Percentiles rank a stretch among this genome's conserved stretches.
phyloP scores from a whole-genome alignment of 345 rosid species.

The Corchorus olitorius region DNA sequence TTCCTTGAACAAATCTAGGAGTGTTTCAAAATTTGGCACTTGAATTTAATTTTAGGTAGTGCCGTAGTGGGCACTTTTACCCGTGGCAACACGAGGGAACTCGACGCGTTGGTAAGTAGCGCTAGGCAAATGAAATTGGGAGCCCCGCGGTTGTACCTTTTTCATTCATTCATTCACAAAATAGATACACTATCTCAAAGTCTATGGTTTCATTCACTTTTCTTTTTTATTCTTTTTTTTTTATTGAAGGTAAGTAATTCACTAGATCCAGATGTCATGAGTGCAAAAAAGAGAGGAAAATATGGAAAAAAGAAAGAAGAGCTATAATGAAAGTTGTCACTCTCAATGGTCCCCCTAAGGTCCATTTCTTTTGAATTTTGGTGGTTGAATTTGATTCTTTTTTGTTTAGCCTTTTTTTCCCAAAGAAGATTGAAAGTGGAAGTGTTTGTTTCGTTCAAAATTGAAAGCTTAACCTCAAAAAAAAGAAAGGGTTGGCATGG shows the following conservation, averaged over 20 bases:
- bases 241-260: not conserved
- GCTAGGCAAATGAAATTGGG: not conserved
- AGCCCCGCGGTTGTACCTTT: not conserved
- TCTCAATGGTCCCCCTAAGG: not conserved
- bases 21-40: not conserved
- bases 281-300: not conserved
- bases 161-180: not conserved
- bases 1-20: not conserved
- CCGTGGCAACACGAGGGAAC: not conserved
- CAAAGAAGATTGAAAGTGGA: not conserved
- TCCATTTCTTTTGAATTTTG: conserved; percentile 14
- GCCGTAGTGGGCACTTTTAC: not conserved
- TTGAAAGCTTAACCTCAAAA: too few relatives aligned
- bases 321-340: not conserved
- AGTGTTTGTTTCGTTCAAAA: not conserved
- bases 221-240: not conserved
- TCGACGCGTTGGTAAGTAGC: conserved; percentile 13
- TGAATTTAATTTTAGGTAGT: not conserved
- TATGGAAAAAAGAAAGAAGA: not conserved
- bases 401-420: not conserved
- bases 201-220: not conserved
- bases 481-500: not conserved
- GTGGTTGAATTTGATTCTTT: not conserved
- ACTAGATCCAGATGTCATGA: not conserved
- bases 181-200: not conserved